A percentile compares a stretch with the other conserved stretches of the same genome.
Conservation (phyloP, 73 alveolate species). For the Paramecium pentaurelia region DNA sequence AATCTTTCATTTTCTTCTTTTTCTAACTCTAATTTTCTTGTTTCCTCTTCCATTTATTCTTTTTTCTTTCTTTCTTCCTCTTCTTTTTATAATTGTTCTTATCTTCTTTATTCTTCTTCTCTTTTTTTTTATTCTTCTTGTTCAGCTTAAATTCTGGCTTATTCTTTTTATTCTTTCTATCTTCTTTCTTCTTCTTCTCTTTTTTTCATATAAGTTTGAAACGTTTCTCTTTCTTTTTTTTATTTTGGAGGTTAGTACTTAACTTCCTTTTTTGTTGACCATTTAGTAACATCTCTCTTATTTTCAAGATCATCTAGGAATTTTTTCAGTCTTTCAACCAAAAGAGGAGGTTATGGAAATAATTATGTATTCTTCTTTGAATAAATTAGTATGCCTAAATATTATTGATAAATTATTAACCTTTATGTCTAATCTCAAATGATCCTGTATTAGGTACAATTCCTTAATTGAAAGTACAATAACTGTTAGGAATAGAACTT, state of each 20-base stretch:
- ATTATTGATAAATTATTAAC: background rate
- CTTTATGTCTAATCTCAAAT: background rate
- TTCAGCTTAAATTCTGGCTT: background rate
- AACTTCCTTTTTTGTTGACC: background rate
- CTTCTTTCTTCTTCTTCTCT: no score
- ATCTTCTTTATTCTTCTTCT: no score
- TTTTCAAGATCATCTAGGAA: background rate
- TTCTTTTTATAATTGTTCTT: background rate
- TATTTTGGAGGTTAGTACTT: background rate
- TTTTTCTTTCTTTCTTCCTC: background rate
- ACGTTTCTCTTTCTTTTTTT: background rate
- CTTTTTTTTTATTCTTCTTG: no score
- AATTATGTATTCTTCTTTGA: background rate
- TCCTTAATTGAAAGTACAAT: background rate
- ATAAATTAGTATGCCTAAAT: background rate
- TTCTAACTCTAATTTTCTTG: no score
- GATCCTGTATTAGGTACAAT: background rate
- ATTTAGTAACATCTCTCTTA: background rate
- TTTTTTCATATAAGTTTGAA: background rate
- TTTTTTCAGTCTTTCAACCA: background rate
- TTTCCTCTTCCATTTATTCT: background rate
- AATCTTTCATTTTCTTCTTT: background rate
- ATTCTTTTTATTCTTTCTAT: background rate
- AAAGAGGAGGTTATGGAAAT: background rate
- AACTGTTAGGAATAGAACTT: background rate